Evolutionary conservation across 805 yeast genomes (phyloP).

Genomic region (Candida hispaniensis): DNA sequence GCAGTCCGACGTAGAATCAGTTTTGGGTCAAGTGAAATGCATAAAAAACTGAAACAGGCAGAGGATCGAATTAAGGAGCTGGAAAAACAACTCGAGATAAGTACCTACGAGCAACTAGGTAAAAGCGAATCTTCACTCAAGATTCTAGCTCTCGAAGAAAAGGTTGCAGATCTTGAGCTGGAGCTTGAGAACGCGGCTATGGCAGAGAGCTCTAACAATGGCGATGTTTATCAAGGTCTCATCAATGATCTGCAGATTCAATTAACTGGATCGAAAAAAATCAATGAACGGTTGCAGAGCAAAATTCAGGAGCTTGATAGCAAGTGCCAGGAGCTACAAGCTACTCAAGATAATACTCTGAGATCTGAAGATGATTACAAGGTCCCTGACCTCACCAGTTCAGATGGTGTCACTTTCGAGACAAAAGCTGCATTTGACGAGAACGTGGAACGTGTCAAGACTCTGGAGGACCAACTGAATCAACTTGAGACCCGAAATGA

Average conservation of each 20-base stretch:
- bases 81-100: slow-evolving; percentile 7
- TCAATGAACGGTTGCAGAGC: slow-evolving; percentile 5
- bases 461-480: slow-evolving; percentile 8
- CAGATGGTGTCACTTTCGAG: slow-evolving; percentile 4
- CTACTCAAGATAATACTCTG: neutral
- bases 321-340: neutral
- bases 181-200: slow-evolving; percentile 13
- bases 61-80: slow-evolving; percentile 4
- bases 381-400: slow-evolving; percentile 8
- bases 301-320: no score
- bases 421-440: slow-evolving; percentile 6
- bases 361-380: slow-evolving; percentile 9
- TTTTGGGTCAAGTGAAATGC: neutral
- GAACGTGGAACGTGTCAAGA: slow-evolving; percentile 5
- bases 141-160: slow-evolving; percentile 9
- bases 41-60: neutral
- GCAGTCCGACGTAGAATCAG: neutral
- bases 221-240: slow-evolving; percentile 8
- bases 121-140: neutral
- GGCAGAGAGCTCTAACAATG: slow-evolving; percentile 9
- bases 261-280: slow-evolving; percentile 9
- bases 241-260: slow-evolving; percentile 12
- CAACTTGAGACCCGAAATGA: slow-evolving; percentile 8
- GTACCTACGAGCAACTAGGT: slow-evolving; percentile 1
- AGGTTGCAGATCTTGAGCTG: slow-evolving; percentile 13